Percentiles rank a stretch among this genome's conserved stretches.
phyloP scores from a whole-genome alignment of 73 alveolate species.

The Paramecium octaurelia region DNA sequence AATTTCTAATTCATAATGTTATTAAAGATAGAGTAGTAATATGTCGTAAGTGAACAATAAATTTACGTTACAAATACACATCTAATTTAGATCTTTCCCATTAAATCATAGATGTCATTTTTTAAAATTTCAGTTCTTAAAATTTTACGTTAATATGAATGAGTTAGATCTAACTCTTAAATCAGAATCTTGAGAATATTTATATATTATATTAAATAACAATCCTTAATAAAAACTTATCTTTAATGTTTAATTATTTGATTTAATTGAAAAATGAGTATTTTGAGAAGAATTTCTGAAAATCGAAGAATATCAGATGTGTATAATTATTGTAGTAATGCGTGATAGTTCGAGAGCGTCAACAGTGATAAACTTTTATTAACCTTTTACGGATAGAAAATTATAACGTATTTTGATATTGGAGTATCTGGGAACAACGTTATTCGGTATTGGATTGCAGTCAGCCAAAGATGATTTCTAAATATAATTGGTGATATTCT shows the following conservation, averaged over 20 bases:
- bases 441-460: conserved; percentile 14
- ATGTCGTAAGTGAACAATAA: not conserved
- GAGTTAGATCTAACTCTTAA: not conserved
- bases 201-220: not conserved
- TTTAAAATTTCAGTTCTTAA: no score
- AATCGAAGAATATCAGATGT: not conserved
- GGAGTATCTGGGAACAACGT: conserved; percentile 25
- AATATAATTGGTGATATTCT: not conserved
- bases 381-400: conserved; percentile 13
- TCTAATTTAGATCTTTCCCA: no score
- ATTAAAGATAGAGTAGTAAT: not conserved
- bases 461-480: conserved; percentile 4
- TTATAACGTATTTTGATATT: not conserved
- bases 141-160: not conserved
- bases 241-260: not conserved
- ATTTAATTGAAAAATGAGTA: not conserved
- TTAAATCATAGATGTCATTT: no score
- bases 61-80: not conserved
- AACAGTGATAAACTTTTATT: not conserved
- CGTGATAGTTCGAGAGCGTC: not conserved
- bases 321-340: not conserved
- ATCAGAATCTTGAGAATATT: not conserved
- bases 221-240: not conserved
- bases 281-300: not conserved
- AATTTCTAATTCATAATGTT: not conserved